Evolutionary conservation across 2,329 filamentous ascomycete species (phyloP).

Genomic region (Talaromyces sp.): DNA sequence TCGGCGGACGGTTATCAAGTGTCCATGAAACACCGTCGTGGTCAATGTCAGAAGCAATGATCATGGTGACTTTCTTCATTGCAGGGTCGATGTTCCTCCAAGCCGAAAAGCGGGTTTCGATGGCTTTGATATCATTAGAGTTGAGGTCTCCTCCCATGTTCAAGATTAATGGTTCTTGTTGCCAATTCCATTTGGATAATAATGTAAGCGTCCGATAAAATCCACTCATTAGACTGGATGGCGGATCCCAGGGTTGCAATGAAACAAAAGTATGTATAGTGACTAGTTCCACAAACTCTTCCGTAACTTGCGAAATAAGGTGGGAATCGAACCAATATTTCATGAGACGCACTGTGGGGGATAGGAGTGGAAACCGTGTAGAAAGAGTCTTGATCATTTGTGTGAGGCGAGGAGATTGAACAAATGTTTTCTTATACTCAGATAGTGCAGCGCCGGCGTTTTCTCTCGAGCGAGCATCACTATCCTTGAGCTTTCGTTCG

Average conservation of each 20-base stretch:
- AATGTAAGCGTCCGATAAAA: conserved; percentile 77
- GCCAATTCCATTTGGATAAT: conserved; percentile 89
- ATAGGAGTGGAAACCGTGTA: conserved; percentile 73
- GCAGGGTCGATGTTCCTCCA: conserved; percentile 85
- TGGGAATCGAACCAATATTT: conserved; percentile 89
- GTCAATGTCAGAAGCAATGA: conserved; percentile 76
- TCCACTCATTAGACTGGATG: conserved; percentile 70
- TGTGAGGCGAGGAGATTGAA: conserved; percentile 69
- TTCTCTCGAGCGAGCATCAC: conserved; percentile 61
- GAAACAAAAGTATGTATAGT: conserved; percentile 72
- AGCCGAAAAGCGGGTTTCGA: conserved; percentile 68
- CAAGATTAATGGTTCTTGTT: conserved; percentile 71
- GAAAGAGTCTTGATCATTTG: conserved; percentile 75
- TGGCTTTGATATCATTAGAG: conserved; percentile 53
- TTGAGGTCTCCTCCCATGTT: conserved; percentile 63
- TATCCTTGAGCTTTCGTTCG: conserved; percentile 72
- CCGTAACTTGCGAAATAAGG: conserved; percentile 66
- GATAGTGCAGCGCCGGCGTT: conserved; percentile 65
- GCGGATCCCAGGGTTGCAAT: conserved; percentile 72
- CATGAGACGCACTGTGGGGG: conserved; percentile 72
- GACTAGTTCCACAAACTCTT: conserved; percentile 80
- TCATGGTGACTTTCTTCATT: conserved; percentile 77
- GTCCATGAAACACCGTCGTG: conserved; percentile 75
- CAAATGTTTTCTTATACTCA: conserved; percentile 64
- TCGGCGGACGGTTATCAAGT: conserved; percentile 62